Base-by-base conservation (phyloP, 345 rosid species). In the Euphorbia tirucalli region DNA sequence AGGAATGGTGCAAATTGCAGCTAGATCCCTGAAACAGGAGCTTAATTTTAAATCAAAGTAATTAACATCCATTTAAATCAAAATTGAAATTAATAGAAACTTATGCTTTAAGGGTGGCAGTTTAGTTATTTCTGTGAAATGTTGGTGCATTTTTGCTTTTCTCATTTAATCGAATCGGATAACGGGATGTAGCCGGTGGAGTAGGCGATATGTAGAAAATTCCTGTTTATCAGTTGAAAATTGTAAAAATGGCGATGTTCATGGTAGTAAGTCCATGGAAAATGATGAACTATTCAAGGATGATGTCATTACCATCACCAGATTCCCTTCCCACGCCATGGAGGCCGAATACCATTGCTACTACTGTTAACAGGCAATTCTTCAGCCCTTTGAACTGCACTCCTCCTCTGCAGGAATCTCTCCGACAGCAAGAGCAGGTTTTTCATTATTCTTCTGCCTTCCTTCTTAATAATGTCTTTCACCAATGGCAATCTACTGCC, bases 321-420 rank as follows among this genome's bases (percentile, higher is more conserved):
- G 52, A 15, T 46, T 46, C 52, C 5, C 3, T 4, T 4, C 6
- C 68, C 4, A 43, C 43, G 4, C 10, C 72, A 0, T 9, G 50
- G 22, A 50, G 55, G 15, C 61, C 72, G 24, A 61, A 71, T 35
- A 3, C 24, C 43, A 18, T 18, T 5, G 9, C 43, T 39, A 16
- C 44, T 22, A 35, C 39, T 35, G 39, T 35, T 35, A 28, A 19
- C 37, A 35, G 43, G 22, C 64, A 1, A 30, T 67, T 71, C 59
- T 73, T 65, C 24, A 84, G 78, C 65, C 87, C 89, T 24, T 50
- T 61, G 19, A 75, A 65, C 30, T 90, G 96, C 58, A 74, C 71
- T 56, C 80, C 89, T 49, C 70, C 75, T 59, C 73, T 74, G 54
- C 84, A 78, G 67, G 85, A 78, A 70, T 72, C 77, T 56, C 77